These are phyloP conservation scores for Endotrypanum monterogeii DNA, from an alignment of 208 protist genomes.

Conservation along the genomic window DNA sequence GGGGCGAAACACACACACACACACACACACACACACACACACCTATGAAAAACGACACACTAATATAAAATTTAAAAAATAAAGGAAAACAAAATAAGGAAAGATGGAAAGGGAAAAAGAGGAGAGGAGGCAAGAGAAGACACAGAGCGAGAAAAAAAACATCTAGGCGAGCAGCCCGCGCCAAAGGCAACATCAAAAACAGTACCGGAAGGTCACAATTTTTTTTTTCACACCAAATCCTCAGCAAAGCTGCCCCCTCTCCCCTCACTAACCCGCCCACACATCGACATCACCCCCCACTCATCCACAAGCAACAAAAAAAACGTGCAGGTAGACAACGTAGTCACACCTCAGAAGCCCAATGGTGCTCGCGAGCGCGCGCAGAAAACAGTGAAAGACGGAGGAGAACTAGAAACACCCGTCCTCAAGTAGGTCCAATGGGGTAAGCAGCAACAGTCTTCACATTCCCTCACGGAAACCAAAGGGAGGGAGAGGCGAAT, in stretches of 20 bases:
- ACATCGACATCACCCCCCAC: too few relatives aligned
- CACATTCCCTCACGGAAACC: background rate
- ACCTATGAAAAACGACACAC: background rate
- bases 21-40: background rate
- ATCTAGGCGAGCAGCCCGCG: background rate
- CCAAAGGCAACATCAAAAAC: too few relatives aligned
- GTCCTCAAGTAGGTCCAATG: background rate
- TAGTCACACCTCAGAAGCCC: conserved; percentile 2
- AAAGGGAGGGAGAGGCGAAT: background rate
- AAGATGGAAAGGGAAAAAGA: conserved; percentile 3
- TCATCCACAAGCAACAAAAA: too few relatives aligned
- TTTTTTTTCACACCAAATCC: conserved; percentile 6
- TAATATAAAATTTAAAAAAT: background rate
- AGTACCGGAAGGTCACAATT: background rate
- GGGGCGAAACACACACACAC: conserved; percentile 10
- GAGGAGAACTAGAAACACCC: background rate
- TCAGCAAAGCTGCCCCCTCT: background rate
- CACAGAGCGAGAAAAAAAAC: conserved; percentile 25
- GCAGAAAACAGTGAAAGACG: background rate
- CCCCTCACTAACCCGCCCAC: too few relatives aligned
- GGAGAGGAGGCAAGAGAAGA: background rate
- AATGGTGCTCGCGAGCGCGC: background rate
- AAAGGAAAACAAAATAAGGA: conserved; percentile 11
- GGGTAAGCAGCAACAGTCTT: background rate
- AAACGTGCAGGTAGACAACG: too few relatives aligned